These are phyloP conservation scores for Udeniomyces megalosporus DNA, from an alignment of 768 basidiomycete genomes.

Conservation along the genomic window DNA sequence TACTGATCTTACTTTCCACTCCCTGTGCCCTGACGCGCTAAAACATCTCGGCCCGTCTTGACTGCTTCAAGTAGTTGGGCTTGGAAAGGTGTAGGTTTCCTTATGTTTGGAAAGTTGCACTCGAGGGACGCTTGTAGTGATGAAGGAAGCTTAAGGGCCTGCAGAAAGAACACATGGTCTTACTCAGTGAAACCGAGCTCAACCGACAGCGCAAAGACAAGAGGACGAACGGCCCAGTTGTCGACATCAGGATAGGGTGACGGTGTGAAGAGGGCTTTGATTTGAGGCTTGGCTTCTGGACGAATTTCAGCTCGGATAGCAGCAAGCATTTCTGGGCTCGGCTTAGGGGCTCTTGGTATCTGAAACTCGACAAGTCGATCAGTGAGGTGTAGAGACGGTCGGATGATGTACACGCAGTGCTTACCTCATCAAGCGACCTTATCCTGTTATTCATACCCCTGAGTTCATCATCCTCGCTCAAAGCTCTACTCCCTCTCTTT, in stretches of 20 bases:
- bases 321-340: too few relatives aligned
- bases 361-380: too few relatives aligned
- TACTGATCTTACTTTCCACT: not conserved
- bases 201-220: too few relatives aligned
- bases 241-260: not conserved
- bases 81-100: not conserved
- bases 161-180: not conserved
- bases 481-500: too few relatives aligned
- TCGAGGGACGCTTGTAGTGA: not conserved
- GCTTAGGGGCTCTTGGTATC: too few relatives aligned
- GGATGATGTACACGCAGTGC: too few relatives aligned
- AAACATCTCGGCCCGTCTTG: not conserved
- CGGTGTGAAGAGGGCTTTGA: not conserved
- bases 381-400: too few relatives aligned
- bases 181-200: not conserved
- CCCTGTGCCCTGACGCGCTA: not conserved
- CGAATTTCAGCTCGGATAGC: too few relatives aligned
- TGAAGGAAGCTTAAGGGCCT: not conserved
- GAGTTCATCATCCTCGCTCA: too few relatives aligned
- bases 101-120: not conserved
- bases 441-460: too few relatives aligned
- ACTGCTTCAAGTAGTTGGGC: not conserved
- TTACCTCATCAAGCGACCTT: too few relatives aligned
- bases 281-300: not conserved
- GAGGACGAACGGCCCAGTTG: not conserved